Evolutionary conservation across 1,284 basidiomycete genomes (phyloP).

Genomic region (Fomitopsis betulina): DNA sequence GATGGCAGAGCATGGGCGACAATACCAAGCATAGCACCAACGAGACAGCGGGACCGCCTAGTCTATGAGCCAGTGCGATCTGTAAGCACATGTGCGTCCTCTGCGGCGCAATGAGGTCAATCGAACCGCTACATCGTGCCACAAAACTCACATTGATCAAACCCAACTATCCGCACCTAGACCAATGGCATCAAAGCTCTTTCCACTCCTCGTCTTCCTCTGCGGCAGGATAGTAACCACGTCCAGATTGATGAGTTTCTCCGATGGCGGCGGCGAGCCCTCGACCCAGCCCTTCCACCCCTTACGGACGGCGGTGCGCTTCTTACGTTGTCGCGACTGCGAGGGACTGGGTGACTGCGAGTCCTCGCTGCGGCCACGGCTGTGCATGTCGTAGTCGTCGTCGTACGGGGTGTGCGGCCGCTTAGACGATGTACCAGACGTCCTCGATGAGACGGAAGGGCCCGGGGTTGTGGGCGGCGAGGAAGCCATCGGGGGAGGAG

Average conservation of each 20-base stretch:
- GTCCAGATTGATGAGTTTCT: conserved; percentile 76
- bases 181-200: conserved; percentile 73
- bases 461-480: conserved; percentile 68
- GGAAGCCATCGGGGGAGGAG: conserved; percentile 62
- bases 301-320: conserved; percentile 66
- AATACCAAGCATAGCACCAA: not conserved
- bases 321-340: conserved; percentile 43
- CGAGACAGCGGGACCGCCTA: not conserved
- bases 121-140: conserved; percentile 17
- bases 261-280: conserved; percentile 73
- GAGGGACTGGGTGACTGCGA: conserved; percentile 24
- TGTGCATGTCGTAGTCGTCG: conserved; percentile 31
- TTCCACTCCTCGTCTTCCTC: conserved; percentile 70
- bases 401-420: conserved; percentile 64
- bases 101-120: conserved; percentile 9
- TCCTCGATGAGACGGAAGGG: conserved; percentile 64
- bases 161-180: conserved; percentile 48
- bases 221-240: conserved; percentile 55
- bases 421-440: conserved; percentile 75
- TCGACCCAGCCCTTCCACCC: conserved; percentile 88
- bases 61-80: conserved; percentile 1
- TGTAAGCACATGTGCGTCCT: not conserved
- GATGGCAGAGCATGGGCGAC: not conserved
- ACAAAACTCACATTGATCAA: conserved; percentile 15
- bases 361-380: conserved; percentile 20